Evolutionary conservation across 345 rosid species (phyloP).

Genomic region (Populus euphratica): DNA sequence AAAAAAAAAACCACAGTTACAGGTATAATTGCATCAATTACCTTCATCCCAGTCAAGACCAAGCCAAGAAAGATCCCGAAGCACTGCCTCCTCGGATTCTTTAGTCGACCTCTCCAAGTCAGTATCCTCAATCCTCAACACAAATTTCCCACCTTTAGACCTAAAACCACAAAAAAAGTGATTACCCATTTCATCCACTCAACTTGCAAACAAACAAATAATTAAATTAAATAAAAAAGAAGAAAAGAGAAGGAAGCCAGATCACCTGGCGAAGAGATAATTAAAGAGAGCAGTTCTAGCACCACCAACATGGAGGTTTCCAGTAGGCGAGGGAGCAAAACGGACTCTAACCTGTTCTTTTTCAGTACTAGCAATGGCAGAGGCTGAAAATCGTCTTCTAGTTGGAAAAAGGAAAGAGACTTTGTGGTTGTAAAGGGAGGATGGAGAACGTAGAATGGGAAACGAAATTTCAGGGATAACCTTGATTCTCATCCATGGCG

Average conservation of each 20-base stretch:
- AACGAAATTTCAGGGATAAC: conserved; percentile 44
- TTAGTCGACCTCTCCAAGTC: conserved; percentile 89
- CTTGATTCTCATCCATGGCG: conserved; percentile 55
- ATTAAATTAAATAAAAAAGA: neutral
- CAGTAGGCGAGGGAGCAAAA: conserved; percentile 97
- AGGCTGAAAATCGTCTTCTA: conserved; percentile 26
- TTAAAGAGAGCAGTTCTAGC: conserved; percentile 98
- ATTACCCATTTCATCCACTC: neutral
- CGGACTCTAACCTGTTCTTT: conserved; percentile 66
- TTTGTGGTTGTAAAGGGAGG: conserved; percentile 1
- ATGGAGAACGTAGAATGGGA: conserved; percentile 19
- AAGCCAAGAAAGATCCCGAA: conserved; percentile 83
- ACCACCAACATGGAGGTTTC: conserved; percentile 94
- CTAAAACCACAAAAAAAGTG: conserved; percentile 23
- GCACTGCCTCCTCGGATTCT: conserved; percentile 90
- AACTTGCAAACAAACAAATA: neutral
- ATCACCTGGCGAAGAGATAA: conserved; percentile 81
- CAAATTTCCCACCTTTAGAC: conserved; percentile 89
- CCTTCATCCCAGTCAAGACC: conserved; percentile 98
- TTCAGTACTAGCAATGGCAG: conserved; percentile 24
- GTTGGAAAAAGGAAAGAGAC: neutral
- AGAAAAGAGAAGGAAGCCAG: neutral
- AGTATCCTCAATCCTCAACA: conserved; percentile 88
- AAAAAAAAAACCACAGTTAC: neutral
- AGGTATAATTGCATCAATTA: neutral